Conservation (phyloP, 2,329 filamentous ascomycete genomes). For the Botrytis squamosa region DNA sequence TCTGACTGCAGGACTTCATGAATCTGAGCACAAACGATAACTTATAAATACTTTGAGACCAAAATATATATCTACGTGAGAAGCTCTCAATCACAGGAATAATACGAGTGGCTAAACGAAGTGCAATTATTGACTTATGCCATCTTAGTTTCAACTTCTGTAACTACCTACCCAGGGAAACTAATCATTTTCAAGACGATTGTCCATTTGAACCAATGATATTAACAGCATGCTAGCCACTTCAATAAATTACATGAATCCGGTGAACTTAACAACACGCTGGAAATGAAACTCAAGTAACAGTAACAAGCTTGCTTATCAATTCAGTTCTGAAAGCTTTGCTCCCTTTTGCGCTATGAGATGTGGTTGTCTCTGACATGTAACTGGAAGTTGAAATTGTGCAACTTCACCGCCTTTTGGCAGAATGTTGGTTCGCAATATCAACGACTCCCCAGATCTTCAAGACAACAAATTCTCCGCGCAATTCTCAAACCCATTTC, state of each 20-base stretch:
- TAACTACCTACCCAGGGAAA: not conserved
- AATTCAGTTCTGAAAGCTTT: not conserved
- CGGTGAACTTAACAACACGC: not conserved
- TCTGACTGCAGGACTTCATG: not conserved
- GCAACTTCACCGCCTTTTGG: constrained; percentile 2
- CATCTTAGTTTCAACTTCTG: not conserved
- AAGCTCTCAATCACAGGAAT: not conserved
- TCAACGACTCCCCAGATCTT: not conserved
- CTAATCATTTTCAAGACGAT: not conserved
- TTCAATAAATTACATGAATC: not conserved
- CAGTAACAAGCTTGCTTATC: not conserved
- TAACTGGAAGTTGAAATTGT: not conserved
- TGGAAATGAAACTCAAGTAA: not conserved
- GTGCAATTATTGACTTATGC: not conserved
- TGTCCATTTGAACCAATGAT: not conserved
- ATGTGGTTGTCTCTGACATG: not conserved
- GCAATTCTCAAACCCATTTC: not conserved
- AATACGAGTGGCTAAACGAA: not conserved
- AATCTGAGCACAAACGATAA: not conserved
- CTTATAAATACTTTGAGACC: not conserved
- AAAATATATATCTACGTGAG: not conserved
- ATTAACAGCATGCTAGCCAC: not conserved
- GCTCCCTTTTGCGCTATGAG: not conserved
- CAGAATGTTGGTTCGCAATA: not conserved
- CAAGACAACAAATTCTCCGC: not conserved